Evolutionary conservation across 306 rosid genomes (phyloP).

Genomic region (Castanea sativa): DNA sequence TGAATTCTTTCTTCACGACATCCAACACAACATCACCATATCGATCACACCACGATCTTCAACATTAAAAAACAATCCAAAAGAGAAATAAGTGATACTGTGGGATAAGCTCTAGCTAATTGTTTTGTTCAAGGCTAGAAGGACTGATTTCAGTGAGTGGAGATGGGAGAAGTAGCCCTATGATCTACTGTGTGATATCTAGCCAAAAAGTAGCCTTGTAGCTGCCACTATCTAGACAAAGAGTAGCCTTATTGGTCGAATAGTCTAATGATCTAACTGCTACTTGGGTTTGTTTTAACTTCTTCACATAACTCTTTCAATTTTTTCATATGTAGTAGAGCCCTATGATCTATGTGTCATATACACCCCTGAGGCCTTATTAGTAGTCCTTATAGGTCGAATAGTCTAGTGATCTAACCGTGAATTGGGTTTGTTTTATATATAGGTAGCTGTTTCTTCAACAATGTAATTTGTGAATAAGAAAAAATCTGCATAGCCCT

Average conservation of each 20-base stretch:
- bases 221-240: background rate
- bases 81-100: background rate
- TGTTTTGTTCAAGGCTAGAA: no score
- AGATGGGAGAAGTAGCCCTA: background rate
- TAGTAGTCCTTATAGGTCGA: background rate
- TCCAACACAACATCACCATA: conserved; percentile 71
- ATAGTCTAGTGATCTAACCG: background rate
- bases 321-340: no score
- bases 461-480: background rate
- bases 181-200: background rate
- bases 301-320: background rate
- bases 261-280: background rate
- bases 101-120: background rate
- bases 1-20: conserved; percentile 85
- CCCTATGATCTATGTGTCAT: no score
- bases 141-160: background rate
- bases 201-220: background rate
- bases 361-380: no score
- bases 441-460: background rate
- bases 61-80: background rate
- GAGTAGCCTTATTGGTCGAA: background rate
- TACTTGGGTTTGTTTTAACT: background rate
- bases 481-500: background rate
- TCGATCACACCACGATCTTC: conserved; percentile 75
- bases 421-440: background rate